Evolutionary conservation across 2,329 filamentous ascomycete genomes (phyloP).

Genomic region (Cladosporium sp.): DNA sequence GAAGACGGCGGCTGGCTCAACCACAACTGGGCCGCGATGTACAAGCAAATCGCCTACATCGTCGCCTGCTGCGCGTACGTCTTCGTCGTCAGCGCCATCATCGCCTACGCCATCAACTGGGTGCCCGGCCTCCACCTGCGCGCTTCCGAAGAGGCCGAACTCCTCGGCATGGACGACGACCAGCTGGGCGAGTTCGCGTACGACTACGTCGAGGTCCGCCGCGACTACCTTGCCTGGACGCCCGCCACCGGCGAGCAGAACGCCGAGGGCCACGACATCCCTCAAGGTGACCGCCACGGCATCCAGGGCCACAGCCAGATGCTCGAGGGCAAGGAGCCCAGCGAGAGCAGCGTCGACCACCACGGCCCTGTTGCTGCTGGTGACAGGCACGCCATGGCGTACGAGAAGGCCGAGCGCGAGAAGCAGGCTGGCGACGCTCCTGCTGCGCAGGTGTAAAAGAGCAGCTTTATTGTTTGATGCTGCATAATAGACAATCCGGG

Average conservation of each 20-base stretch:
- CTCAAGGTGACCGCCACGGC: conserved; percentile 62
- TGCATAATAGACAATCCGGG: not conserved
- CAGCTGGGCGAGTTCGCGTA: conserved; percentile 88
- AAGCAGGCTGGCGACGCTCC: conserved; percentile 3
- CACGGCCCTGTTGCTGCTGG: conserved; percentile 48
- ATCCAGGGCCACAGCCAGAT: conserved; percentile 60
- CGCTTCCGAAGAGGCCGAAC: conserved; percentile 75
- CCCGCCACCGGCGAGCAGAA: conserved; percentile 66
- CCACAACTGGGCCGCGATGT: conserved; percentile 69
- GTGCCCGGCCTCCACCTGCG: conserved; percentile 76
- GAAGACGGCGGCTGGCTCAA: conserved; percentile 66
- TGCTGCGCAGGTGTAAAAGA: not conserved
- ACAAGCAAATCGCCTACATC: conserved; percentile 77
- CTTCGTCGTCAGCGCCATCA: conserved; percentile 68
- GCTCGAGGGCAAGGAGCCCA: conserved; percentile 53
- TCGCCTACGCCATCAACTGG: conserved; percentile 71
- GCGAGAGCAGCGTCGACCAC: conserved; percentile 37
- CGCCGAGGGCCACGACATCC: conserved; percentile 55
- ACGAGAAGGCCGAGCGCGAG: conserved; percentile 39
- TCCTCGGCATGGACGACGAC: conserved; percentile 85
- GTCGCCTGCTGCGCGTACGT: conserved; percentile 62
- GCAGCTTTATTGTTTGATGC: no score
- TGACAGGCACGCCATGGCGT: conserved; percentile 50
- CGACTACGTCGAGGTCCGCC: conserved; percentile 84
- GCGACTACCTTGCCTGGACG: conserved; percentile 85